Evolutionary conservation across 2,329 filamentous ascomycete genomes (phyloP).

Genomic region (Tolypocladium ovalisporum): DNA sequence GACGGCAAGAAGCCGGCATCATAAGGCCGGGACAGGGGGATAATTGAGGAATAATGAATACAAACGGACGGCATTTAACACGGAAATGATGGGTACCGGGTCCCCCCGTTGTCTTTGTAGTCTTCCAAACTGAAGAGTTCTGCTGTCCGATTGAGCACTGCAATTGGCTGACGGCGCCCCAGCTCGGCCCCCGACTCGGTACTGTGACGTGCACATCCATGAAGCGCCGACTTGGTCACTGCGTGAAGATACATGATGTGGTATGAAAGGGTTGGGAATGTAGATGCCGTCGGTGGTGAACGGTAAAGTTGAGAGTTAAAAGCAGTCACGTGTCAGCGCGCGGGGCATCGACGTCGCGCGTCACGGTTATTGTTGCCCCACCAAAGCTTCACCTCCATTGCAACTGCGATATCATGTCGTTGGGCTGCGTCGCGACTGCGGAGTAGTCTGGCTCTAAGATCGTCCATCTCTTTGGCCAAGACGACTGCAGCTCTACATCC

Average conservation of each 20-base stretch:
- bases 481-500: too few species aligned
- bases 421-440: neutral
- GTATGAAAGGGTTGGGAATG: too few species aligned
- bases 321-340: neutral
- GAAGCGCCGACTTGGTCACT: too few species aligned
- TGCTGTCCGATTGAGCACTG: too few species aligned
- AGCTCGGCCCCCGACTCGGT: too few species aligned
- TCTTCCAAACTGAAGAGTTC: too few species aligned
- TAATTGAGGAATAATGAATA: neutral
- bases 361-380: neutral
- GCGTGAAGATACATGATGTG: too few species aligned
- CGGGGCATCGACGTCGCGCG: neutral
- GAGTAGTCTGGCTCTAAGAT: neutral
- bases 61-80: too few species aligned
- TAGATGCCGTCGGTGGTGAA: neutral
- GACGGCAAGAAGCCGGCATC: conserved; percentile 20
- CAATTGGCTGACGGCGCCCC: too few species aligned
- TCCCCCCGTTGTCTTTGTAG: too few species aligned
- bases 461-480: neutral
- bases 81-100: too few species aligned
- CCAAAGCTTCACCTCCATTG: neutral
- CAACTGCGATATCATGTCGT: neutral
- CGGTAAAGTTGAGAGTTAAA: neutral
- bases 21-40: neutral
- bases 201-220: too few species aligned